A percentile compares a stretch with the other conserved stretches of the same genome.
Evolutionary conservation across 345 rosid species (phyloP).

Genomic region (Gossypium herbaceum): DNA sequence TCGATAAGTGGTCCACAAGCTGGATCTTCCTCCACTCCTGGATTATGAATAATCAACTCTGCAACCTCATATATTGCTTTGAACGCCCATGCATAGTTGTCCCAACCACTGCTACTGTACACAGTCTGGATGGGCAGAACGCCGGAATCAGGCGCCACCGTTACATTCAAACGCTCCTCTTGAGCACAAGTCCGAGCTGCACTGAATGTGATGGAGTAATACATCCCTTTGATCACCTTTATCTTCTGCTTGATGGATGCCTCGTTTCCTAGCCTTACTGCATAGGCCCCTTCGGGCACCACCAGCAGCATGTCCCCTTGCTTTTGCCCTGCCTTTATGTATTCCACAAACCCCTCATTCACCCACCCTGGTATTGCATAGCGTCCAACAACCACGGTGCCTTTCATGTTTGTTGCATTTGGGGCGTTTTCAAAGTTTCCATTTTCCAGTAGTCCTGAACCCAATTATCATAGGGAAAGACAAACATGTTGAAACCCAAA

Average conservation of each 20-base stretch:
- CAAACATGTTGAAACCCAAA: neutral
- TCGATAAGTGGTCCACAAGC: slow-evolving; percentile 91
- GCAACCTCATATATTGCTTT: slow-evolving; percentile 36
- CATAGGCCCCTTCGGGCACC: slow-evolving; percentile 73
- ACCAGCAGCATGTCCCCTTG: slow-evolving; percentile 91
- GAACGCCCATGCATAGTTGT: slow-evolving; percentile 71
- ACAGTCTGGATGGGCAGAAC: slow-evolving; percentile 71
- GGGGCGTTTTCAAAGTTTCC: slow-evolving; percentile 77
- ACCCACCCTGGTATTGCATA: slow-evolving; percentile 71
- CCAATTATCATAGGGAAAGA: neutral
- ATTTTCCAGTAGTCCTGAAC: slow-evolving; percentile 61
- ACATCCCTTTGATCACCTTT: slow-evolving; percentile 37
- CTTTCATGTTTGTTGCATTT: slow-evolving; percentile 51
- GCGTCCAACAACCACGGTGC: slow-evolving; percentile 50
- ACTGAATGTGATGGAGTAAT: slow-evolving; percentile 69
- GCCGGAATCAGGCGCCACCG: slow-evolving; percentile 70
- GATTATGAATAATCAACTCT: slow-evolving; percentile 65
- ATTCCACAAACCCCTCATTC: slow-evolving; percentile 69
- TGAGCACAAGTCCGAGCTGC: slow-evolving; percentile 88
- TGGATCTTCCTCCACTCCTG: slow-evolving; percentile 79
- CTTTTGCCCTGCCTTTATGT: slow-evolving; percentile 77
- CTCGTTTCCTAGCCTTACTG: slow-evolving; percentile 80
- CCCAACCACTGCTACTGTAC: slow-evolving; percentile 82
- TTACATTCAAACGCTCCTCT: slow-evolving; percentile 62
- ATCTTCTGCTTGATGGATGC: slow-evolving; percentile 72